Evolutionary conservation across 1,139 yeast species (phyloP).

Genomic region (Suhomyces coccinellae): DNA sequence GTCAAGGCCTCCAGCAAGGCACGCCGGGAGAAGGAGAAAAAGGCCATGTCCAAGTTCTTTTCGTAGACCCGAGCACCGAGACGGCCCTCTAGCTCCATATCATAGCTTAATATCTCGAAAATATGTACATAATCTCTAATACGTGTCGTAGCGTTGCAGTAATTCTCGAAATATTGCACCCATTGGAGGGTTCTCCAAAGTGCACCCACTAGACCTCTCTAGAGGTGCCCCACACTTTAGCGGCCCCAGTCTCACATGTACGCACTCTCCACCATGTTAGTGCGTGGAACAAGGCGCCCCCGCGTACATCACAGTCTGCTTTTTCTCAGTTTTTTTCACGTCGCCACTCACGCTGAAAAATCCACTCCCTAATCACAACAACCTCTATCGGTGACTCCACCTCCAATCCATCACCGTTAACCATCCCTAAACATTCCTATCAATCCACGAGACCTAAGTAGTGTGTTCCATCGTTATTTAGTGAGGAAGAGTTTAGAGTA

Average conservation of each 20-base stretch:
- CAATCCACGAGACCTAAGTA: constrained; percentile 6
- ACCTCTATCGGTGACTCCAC: constrained; percentile 12
- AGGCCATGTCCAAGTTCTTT: constrained; percentile 84
- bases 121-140: too few relatives aligned
- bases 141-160: too few relatives aligned
- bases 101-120: too few relatives aligned
- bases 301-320: constrained; percentile 12
- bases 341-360: constrained; percentile 21
- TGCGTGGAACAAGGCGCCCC: neutral
- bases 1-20: constrained; percentile 54
- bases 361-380: constrained; percentile 15
- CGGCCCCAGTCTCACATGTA: constrained; percentile 5
- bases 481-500: constrained; percentile 15
- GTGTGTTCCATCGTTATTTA: constrained; percentile 7
- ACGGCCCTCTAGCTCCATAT: too few relatives aligned
- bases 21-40: constrained; percentile 71
- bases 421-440: constrained; percentile 13
- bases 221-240: constrained; percentile 4
- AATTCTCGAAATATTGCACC: too few relatives aligned
- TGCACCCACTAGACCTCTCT: too few relatives aligned
- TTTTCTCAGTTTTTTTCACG: constrained; percentile 12
- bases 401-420: constrained; percentile 14
- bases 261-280: neutral
- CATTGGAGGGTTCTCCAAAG: too few relatives aligned
- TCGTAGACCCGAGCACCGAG: constrained; percentile 6